phyloP scores from a whole-genome alignment of 2,329 filamentous ascomycete species.

The Neophaeococcomyces aloes region DNA sequence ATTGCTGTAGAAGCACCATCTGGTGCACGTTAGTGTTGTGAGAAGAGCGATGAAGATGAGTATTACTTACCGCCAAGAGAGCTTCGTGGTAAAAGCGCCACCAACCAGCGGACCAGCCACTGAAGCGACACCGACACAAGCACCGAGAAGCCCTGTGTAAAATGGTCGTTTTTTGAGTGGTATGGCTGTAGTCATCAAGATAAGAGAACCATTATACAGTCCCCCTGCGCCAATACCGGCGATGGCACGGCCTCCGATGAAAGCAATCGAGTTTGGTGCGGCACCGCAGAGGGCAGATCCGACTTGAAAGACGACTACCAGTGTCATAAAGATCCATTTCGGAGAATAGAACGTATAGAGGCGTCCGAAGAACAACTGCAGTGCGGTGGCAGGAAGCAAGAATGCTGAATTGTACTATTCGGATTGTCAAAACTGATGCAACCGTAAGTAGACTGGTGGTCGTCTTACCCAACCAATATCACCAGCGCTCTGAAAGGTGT shows the following conservation, averaged over 20 bases:
- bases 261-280: constrained; percentile 23
- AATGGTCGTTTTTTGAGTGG: constrained; percentile 22
- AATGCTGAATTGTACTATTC: constrained; percentile 31
- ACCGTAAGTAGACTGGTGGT: too few species aligned
- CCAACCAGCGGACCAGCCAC: constrained; percentile 33
- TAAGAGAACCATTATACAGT: constrained; percentile 23
- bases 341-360: constrained; percentile 29
- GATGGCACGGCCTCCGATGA: constrained; percentile 25
- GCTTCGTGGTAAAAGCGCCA: constrained; percentile 31
- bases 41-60: constrained; percentile 15
- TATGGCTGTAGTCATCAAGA: constrained; percentile 21
- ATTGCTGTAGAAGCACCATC: constrained; percentile 18
- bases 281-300: constrained; percentile 24
- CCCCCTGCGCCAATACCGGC: constrained; percentile 24
- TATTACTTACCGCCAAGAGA: constrained; percentile 34
- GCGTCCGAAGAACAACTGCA: constrained; percentile 45
- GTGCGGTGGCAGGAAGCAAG: constrained; percentile 38
- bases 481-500: constrained; percentile 26
- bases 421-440: too few species aligned
- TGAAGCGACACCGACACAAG: constrained; percentile 27
- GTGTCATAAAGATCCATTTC: constrained; percentile 22
- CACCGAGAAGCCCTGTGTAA: constrained; percentile 19
- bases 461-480: constrained; percentile 31
- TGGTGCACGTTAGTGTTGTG: background rate
- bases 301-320: constrained; percentile 24